Evolutionary conservation across 306 rosid genomes (phyloP).

Genomic region (Rosa rugosa): DNA sequence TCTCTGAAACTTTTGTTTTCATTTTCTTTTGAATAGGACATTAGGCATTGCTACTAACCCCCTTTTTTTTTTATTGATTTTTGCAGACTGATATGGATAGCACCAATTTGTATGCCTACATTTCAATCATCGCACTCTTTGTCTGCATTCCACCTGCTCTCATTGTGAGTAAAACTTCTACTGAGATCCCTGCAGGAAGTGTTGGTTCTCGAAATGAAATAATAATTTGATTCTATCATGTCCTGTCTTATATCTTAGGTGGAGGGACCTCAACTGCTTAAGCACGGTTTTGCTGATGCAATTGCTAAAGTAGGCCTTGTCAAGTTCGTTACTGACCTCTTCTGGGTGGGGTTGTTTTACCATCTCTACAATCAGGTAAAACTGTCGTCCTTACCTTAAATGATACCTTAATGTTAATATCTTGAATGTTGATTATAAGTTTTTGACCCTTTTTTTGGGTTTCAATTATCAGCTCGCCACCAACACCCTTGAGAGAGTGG

Average conservation of each 20-base stretch:
- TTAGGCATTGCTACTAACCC: background rate
- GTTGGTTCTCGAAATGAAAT: slow-evolving; percentile 11
- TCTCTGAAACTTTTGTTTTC: slow-evolving; percentile 15
- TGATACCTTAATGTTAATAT: background rate
- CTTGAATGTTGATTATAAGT: background rate
- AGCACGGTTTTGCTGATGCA: slow-evolving; percentile 79
- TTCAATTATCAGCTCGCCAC: slow-evolving; percentile 65
- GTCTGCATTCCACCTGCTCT: slow-evolving; percentile 91
- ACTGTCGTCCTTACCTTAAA: background rate
- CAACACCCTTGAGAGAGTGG: slow-evolving; percentile 95
- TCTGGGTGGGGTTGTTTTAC: slow-evolving; percentile 97
- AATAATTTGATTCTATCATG: slow-evolving; percentile 6
- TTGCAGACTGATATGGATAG: slow-evolving; percentile 97
- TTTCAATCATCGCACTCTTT: slow-evolving; percentile 85
- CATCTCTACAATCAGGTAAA: slow-evolving; percentile 95
- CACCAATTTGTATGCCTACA: slow-evolving; percentile 89
- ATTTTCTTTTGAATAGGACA: slow-evolving; percentile 2
- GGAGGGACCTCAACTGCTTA: slow-evolving; percentile 81
- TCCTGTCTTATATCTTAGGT: slow-evolving; percentile 40
- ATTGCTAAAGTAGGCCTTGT: slow-evolving; percentile 79
- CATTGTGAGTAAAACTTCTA: slow-evolving; percentile 57
- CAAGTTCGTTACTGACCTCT: slow-evolving; percentile 81
- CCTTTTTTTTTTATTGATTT: background rate
- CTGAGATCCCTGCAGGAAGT: background rate
- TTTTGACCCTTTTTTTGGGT: background rate